Percentiles rank a stretch among this genome's conserved stretches.
phyloP scores from a whole-genome alignment of 805 yeast species.

The Lipomyces spencermartinsiae region DNA sequence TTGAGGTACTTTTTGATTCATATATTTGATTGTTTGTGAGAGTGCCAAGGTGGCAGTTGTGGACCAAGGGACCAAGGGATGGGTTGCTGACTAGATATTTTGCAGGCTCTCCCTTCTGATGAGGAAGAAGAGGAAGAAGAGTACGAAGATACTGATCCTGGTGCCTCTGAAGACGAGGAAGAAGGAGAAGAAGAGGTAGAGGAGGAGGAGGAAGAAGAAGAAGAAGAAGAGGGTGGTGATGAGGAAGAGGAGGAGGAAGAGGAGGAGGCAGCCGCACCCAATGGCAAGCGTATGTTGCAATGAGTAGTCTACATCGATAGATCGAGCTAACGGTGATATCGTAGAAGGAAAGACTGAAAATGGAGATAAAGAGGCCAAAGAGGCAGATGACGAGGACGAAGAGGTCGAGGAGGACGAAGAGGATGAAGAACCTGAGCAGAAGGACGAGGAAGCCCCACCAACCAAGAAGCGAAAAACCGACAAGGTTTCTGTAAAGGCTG shows the following conservation, averaged over 20 bases:
- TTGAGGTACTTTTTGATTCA: slow-evolving; percentile 24
- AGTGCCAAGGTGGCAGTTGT: neutral
- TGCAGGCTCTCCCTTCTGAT: slow-evolving; percentile 39
- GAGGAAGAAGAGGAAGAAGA: slow-evolving; percentile 39
- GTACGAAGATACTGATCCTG: slow-evolving; percentile 39
- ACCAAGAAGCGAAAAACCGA: slow-evolving; percentile 36
- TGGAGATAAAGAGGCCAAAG: slow-evolving; percentile 20
- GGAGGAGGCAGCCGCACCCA: neutral
- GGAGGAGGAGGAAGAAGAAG: slow-evolving; percentile 28
- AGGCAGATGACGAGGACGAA: slow-evolving; percentile 15
- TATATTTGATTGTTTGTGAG: neutral
- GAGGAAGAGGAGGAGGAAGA: slow-evolving; percentile 23
- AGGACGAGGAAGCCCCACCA: slow-evolving; percentile 30
- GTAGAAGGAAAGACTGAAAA: slow-evolving; percentile 15
- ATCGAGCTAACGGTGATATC: neutral
- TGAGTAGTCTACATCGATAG: neutral
- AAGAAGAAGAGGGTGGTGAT: slow-evolving; percentile 35
- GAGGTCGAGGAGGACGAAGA: slow-evolving; percentile 12
- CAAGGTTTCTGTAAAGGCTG: neutral
- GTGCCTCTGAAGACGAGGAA: slow-evolving; percentile 30
- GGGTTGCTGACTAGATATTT: neutral
- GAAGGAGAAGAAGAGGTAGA: slow-evolving; percentile 36
- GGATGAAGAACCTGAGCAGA: slow-evolving; percentile 19
- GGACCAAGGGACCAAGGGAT: neutral
- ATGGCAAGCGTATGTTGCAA: slow-evolving; percentile 1